Conservation (phyloP, 441 rosid genomes). For the Corymbia citriodora region DNA sequence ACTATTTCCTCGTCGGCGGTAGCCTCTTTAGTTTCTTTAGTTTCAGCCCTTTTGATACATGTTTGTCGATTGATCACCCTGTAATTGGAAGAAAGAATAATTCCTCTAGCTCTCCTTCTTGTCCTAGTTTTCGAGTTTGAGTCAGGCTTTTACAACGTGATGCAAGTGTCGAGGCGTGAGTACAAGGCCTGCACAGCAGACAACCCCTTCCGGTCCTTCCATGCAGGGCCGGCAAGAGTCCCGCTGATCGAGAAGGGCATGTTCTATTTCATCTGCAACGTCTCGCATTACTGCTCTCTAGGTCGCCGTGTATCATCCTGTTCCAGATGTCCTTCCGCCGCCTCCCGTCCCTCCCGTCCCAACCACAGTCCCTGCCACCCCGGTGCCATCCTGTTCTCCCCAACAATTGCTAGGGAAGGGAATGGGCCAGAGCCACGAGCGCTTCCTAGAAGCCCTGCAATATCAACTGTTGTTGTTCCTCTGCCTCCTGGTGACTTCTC, state of each 20-base stretch:
- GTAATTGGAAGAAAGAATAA: not conserved
- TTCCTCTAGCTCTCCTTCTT: not conserved
- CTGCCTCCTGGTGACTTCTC: not conserved
- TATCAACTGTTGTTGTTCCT: not conserved
- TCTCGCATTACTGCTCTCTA: constrained; percentile 33
- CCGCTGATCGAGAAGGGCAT: constrained; percentile 12
- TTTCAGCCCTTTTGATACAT: not conserved
- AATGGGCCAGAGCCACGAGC: not conserved
- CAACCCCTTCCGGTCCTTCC: constrained; percentile 19
- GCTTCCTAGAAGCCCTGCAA: not conserved
- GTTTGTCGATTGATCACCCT: not conserved
- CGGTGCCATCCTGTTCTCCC: not conserved
- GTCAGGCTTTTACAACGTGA: constrained; percentile 18
- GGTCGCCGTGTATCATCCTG: constrained; percentile 2
- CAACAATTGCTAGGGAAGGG: not conserved
- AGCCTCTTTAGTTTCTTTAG: constrained; percentile 3
- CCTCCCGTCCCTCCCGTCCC: not conserved
- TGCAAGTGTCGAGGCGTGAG: constrained; percentile 30
- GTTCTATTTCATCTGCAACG: constrained; percentile 36
- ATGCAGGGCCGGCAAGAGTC: constrained; percentile 20
- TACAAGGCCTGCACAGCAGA: constrained; percentile 20
- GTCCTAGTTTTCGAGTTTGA: constrained; percentile 23
- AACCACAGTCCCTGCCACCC: not conserved
- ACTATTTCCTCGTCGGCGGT: constrained; percentile 14
- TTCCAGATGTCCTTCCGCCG: not conserved